Evolutionary conservation across 345 rosid genomes (phyloP), one percentile per base, ranked within the genome.

Genomic region (Pseudoturritis turrita): DNA sequence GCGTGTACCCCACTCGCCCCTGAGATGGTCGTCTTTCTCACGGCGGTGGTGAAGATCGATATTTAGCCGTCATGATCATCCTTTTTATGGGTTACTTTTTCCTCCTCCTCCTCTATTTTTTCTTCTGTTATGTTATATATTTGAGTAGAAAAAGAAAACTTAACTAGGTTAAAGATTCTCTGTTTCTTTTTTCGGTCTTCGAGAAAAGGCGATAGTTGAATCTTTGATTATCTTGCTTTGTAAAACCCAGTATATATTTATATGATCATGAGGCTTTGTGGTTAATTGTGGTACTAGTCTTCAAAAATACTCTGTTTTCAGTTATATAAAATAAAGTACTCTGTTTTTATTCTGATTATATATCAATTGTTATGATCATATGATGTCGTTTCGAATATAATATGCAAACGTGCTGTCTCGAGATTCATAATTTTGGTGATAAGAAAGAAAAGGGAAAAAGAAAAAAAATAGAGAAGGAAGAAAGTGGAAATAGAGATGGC

Each of bases 1-100:
- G 72, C 3, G 72, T 74, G 54, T 58, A 57, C 13, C 72, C 77
- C 21, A 65, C 28, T 65, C 37, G 15, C 61, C 43, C 36, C 4
- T 74, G 53, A 65, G 15, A 25, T 43, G 35, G 10, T 45, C 33
- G 2, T 63, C 25, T 31, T 64, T 10, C 54, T 29, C 33, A 7
- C 33, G 33, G 33, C 7, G 37, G 37, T 9, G 37, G 37, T 33
- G 45, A 43, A 62, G 45, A 51, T 40, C 18, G 3, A 33, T 33
- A 23, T 44, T 49, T 40, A 33, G 62, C 26, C 19, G 52, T 29
- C 75, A 21, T 29, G 61, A 61, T 71, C 64, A 33, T 33, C 37
- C 37, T 33, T 52, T 44, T 9, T 54, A 33, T 53, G 57, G 36
- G 49, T 64, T 56, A n/a, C n/a, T n/a, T n/a, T n/a, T n/a, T n/a